phyloP scores from a whole-genome alignment of 192 early-diverging fungal genomes.

The Linnemannia hyalina region DNA sequence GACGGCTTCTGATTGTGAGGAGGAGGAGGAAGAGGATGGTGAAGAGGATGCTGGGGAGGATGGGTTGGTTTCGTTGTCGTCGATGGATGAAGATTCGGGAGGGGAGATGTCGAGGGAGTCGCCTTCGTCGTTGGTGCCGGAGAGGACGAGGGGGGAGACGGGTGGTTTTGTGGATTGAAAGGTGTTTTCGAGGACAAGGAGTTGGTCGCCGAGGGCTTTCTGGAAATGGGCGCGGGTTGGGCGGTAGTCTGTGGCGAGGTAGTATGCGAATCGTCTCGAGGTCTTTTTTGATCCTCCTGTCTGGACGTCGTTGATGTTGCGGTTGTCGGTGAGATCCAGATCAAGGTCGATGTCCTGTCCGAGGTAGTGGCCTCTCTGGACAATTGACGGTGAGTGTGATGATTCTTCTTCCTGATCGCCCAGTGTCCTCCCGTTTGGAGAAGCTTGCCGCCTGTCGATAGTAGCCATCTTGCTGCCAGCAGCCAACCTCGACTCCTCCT shows the following conservation, averaged over 20 bases:
- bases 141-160: background rate
- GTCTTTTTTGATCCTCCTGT: background rate
- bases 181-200: conserved; percentile 48
- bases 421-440: background rate
- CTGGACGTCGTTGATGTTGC: background rate
- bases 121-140: background rate
- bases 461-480: too few relatives aligned
- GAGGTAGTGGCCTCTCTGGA: background rate
- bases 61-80: background rate
- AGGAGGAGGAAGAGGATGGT: background rate
- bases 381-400: background rate
- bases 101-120: background rate
- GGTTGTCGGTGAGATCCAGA: background rate
- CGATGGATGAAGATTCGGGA: background rate
- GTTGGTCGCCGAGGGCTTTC: conserved; percentile 28
- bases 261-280: conserved; percentile 31
- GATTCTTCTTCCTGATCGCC: background rate
- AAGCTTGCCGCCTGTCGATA: background rate
- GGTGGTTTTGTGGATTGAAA: conserved; percentile 20
- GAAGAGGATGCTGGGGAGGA: background rate
- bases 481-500: too few relatives aligned
- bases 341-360: background rate
- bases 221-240: conserved; percentile 48
- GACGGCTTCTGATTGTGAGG: conserved; percentile 30
- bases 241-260: conserved; percentile 49